phyloP scores from a whole-genome alignment of 2,329 filamentous ascomycete species.

The Elsinoe arachidis region DNA sequence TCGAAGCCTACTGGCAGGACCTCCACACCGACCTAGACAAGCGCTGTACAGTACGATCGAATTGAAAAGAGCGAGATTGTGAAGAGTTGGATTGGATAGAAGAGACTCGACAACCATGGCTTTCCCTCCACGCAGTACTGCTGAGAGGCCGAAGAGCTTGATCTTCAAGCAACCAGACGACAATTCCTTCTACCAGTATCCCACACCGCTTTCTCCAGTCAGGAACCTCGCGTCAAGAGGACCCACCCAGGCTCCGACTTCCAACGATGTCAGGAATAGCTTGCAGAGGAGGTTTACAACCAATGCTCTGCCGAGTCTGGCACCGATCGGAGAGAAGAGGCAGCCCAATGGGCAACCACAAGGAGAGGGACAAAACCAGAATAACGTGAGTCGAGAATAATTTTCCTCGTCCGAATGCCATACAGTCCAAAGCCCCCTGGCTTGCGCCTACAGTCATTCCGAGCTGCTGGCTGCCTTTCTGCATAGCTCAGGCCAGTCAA shows the following conservation, averaged over 20 bases:
- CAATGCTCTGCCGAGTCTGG: conserved; percentile 66
- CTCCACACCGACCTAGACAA: neutral
- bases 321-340: conserved; percentile 47
- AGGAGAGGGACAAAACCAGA: conserved; percentile 36
- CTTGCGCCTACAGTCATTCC: no score
- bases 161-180: conserved; percentile 73
- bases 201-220: conserved; percentile 51
- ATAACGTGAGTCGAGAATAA: conserved; percentile 24
- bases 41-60: neutral
- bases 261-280: conserved; percentile 63
- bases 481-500: no score
- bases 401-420: neutral
- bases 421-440: neutral
- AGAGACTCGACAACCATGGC: conserved; percentile 44
- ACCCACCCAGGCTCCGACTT: conserved; percentile 44
- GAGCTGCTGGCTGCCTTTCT: no score
- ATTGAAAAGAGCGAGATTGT: neutral
- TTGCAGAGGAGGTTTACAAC: conserved; percentile 91
- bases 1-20: neutral
- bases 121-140: conserved; percentile 51
- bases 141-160: conserved; percentile 66
- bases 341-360: conserved; percentile 29
- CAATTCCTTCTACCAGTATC: conserved; percentile 62
- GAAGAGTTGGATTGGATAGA: neutral
- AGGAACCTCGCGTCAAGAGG: conserved; percentile 27